Base-by-base conservation (phyloP, 2,329 filamentous ascomycete species). In the Aspergillus sp. region DNA sequence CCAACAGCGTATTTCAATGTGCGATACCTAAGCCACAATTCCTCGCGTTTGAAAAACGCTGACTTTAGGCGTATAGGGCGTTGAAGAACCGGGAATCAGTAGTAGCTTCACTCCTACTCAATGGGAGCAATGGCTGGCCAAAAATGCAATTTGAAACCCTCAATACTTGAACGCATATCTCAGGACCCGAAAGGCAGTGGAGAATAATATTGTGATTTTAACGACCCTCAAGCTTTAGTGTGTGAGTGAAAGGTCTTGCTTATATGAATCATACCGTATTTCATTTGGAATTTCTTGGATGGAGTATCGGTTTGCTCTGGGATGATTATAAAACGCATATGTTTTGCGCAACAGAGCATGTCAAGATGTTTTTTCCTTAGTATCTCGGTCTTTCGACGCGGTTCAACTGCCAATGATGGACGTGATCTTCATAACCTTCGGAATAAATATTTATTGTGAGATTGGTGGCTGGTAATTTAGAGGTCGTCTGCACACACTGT, bases 1-100 rank as follows among this genome's bases (percentile, higher is more conserved):
- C 93, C 93, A 2, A 97, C 93, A 0, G 91, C 93, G 19, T 81
- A 96, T 50, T 93, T 96, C 73, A 87, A 98, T 75, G 92, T 75
- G 63, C 68, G 72, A 61, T 24, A 49, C 27, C 44, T 49, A 48
- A 40, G 49, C 27, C 46, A 51, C 15, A 47, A 17, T 37, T 19
- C 39, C 55, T n/a, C 15, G 40, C n/a, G 33, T 52, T 11, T 30
- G 45, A 33, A 8, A 53, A 53, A 37, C 55, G 60, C 64, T 71
- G 64, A 74, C 61, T 61, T 45, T 58, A 47, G 61, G 56, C 49
- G 51, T 59, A 50, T 60, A 78, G 77, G 77, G 93, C 0, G 84
- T 96, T 22, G 87, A 96, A 50, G 89, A 90, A 69, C 86, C 85
- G 63, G 86, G 89, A 51, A 89, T 96, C 64, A 89, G 87, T 62